Evolutionary conservation across 2,329 filamentous ascomycete genomes (phyloP).

Genomic region (Penicillium sumatraense): DNA sequence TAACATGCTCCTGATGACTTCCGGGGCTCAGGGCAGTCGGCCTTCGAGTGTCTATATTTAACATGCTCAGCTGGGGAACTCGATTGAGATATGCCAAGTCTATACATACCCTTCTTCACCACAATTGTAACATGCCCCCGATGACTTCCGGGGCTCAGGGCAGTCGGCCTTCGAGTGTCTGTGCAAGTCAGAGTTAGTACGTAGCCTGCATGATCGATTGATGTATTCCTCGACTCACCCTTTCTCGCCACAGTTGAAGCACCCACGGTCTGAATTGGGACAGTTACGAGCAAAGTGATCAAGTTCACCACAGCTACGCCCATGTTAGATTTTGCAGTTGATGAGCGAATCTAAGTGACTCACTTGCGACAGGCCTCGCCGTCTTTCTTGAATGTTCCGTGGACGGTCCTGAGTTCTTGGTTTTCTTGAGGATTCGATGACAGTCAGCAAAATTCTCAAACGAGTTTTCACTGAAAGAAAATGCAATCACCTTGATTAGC

Average conservation of each 20-base stretch:
- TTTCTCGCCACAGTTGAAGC: conserved; percentile 42
- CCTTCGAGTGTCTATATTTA: conserved; percentile 19
- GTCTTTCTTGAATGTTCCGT: not conserved
- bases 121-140: conserved; percentile 15
- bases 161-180: conserved; percentile 1
- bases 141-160: not conserved
- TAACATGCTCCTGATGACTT: conserved; percentile 52
- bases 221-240: conserved; percentile 30
- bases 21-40: conserved; percentile 49
- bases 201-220: not conserved
- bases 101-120: conserved; percentile 16
- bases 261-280: conserved; percentile 29
- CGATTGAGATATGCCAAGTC: not conserved
- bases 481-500: too few species aligned
- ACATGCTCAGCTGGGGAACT: not conserved
- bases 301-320: conserved; percentile 39
- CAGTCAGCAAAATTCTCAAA: not conserved
- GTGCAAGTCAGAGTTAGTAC: not conserved
- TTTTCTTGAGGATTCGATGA: not conserved
- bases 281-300: conserved; percentile 50
- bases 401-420: not conserved
- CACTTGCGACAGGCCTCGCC: conserved; percentile 43
- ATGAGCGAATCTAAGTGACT: conserved; percentile 15
- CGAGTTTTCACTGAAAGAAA: not conserved
- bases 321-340: not conserved